Evolutionary conservation across 345 rosid species (phyloP).

Genomic region (Microthlaspi erraticum): DNA sequence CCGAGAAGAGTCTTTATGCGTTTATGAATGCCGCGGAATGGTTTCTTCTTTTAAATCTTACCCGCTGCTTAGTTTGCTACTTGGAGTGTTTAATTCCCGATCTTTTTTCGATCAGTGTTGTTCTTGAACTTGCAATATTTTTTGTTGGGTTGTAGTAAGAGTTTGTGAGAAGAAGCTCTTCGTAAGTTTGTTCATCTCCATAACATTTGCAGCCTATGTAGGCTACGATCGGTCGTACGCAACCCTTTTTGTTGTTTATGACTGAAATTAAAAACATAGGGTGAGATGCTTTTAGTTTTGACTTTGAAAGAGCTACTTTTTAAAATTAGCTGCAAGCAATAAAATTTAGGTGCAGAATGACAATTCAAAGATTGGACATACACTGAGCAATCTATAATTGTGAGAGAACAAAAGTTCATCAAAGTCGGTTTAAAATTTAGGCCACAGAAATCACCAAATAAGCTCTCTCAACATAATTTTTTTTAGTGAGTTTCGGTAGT

Average conservation of each 20-base stretch:
- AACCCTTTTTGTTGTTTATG: neutral
- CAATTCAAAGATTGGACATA: no score
- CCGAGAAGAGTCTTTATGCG: constrained; percentile 32
- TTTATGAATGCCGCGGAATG: constrained; percentile 16
- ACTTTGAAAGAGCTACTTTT: neutral
- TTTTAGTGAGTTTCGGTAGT: neutral
- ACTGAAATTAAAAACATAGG: neutral
- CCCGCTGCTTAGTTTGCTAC: constrained; percentile 15
- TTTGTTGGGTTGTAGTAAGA: constrained; percentile 25
- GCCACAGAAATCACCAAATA: no score
- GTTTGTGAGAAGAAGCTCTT: constrained; percentile 37
- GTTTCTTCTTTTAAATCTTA: constrained; percentile 22
- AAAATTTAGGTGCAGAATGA: no score
- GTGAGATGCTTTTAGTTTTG: neutral
- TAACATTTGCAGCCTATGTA: neutral
- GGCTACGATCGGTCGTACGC: neutral
- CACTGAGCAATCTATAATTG: neutral
- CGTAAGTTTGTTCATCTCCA: constrained; percentile 10
- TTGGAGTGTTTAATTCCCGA: constrained; percentile 30
- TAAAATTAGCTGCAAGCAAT: no score
- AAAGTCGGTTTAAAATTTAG: neutral
- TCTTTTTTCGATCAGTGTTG: constrained; percentile 8
- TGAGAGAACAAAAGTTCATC: neutral
- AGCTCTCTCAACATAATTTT: no score
- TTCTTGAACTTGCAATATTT: constrained; percentile 32